Evolutionary conservation across 2,329 filamentous ascomycete genomes (phyloP), one percentile per base, ranked within the genome.

Genomic region (Penicillium crustosum): DNA sequence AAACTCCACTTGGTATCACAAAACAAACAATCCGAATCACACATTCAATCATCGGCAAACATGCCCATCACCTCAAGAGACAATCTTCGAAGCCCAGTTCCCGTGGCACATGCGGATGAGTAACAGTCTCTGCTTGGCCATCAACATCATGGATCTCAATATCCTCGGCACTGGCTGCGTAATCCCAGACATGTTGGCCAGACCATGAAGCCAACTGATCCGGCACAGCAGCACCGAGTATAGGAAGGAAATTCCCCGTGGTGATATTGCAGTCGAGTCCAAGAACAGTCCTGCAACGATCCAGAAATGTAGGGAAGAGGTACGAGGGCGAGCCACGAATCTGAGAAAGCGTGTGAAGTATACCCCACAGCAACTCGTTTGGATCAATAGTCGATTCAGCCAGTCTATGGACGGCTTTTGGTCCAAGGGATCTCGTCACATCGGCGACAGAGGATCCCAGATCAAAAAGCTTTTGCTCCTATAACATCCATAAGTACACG

Each of bases 381-480:
- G 70, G 69, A 36, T 74, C 70, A 54, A 72, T 54, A 5, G 67
- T 62, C 6, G 67, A 68, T 39, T 73, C 68, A n/a, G 71, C 64
- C 9, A 73, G 64, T 7, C 64, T 65, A 41, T 68, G 64, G 8
- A 69, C 58, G 33, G 66, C 57, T 55, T 71, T 69, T 4, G 68
- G 49, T 9, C 64, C 65, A 5, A 74, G 66, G 2, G 71, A 74
- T 9, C 68, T 65, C 1, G 72, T 68, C 6, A 75, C 70, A 50
- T 75, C 71, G 21, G 72, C 70, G 17, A 74, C 64, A 7, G 70
- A 70, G 12, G 63, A 57, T 19, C 71, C 73, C 52, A 74, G 66
- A 49, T 75, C 72, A 59, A 72, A 75, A 12, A 74, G 61, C 43
- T 75, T 73, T 69, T 75, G 73, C 60, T 75, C 72, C 73, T 75